Conservation (phyloP, 2,329 filamentous ascomycete genomes). For the Alternaria dauci region DNA sequence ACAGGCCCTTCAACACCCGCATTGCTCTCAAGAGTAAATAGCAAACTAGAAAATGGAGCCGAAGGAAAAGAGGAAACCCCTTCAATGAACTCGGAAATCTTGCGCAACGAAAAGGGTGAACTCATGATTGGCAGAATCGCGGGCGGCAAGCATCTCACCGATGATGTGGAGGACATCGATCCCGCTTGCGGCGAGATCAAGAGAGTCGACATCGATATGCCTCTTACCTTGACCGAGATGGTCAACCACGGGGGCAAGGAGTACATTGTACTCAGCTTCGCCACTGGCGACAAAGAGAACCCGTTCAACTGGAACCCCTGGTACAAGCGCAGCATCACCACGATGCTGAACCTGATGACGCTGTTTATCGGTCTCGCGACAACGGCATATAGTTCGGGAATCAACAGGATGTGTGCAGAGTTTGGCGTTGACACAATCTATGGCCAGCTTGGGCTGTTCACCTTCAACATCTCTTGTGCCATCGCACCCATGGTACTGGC, state of each 20-base stretch:
- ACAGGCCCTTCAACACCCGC: constrained; percentile 21
- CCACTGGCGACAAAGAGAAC: constrained; percentile 37
- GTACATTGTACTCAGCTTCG: constrained; percentile 37
- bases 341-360: constrained; percentile 40
- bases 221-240: constrained; percentile 37
- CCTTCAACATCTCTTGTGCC: constrained; percentile 39
- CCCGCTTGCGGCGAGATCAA: constrained; percentile 36
- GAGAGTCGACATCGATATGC: constrained; percentile 39
- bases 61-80: constrained; percentile 5
- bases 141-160: constrained; percentile 34
- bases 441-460: constrained; percentile 37
- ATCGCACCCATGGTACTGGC: constrained; percentile 39
- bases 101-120: constrained; percentile 37
- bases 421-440: constrained; percentile 34
- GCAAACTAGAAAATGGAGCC: constrained; percentile 16
- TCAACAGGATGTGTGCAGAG: constrained; percentile 38
- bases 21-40: constrained; percentile 24
- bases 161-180: constrained; percentile 34
- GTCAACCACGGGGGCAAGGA: constrained; percentile 37
- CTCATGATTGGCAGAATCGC: constrained; percentile 32
- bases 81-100: constrained; percentile 25
- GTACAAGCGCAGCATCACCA: constrained; percentile 41
- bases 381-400: constrained; percentile 39
- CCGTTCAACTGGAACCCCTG: constrained; percentile 42
- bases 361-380: constrained; percentile 40